These are phyloP conservation scores for Heliosperma pusillum DNA, from an alignment of 148 eudicot species.

Conservation along the genomic window DNA sequence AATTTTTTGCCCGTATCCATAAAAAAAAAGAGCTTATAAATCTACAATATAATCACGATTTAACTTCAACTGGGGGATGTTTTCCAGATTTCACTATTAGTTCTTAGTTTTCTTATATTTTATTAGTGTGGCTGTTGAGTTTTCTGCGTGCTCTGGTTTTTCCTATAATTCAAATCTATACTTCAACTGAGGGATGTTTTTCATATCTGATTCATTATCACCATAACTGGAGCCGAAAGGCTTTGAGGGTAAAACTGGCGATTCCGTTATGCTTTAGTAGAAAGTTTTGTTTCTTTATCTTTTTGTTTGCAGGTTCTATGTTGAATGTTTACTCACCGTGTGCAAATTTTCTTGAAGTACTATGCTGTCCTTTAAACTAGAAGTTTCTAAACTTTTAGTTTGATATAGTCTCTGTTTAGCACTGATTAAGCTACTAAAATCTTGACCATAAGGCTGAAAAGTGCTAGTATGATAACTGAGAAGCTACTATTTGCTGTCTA, in stretches of 20 bases:
- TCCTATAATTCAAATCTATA: background rate
- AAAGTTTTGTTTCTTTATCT: background rate
- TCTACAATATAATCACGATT: background rate
- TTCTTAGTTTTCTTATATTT: background rate
- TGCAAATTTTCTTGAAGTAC: constrained; percentile 1
- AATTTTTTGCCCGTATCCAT: background rate
- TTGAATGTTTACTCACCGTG: background rate
- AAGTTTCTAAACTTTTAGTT: background rate
- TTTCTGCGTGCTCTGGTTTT: background rate
- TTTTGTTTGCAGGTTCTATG: background rate
- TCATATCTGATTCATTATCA: background rate
- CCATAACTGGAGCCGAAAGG: background rate
- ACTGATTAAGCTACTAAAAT: background rate
- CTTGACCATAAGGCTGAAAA: background rate
- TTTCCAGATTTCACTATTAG: background rate
- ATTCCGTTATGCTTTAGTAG: background rate
- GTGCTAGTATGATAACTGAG: background rate
- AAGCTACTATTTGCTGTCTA: background rate
- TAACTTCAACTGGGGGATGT: background rate
- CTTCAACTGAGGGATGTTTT: no score
- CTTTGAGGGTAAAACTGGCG: background rate
- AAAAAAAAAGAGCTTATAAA: background rate
- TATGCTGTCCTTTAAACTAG: background rate
- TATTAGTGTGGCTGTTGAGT: background rate
- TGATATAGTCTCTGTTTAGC: background rate